Base-by-base conservation (phyloP, 2,329 filamentous ascomycete species). In the Furcasterigmium furcatum region DNA sequence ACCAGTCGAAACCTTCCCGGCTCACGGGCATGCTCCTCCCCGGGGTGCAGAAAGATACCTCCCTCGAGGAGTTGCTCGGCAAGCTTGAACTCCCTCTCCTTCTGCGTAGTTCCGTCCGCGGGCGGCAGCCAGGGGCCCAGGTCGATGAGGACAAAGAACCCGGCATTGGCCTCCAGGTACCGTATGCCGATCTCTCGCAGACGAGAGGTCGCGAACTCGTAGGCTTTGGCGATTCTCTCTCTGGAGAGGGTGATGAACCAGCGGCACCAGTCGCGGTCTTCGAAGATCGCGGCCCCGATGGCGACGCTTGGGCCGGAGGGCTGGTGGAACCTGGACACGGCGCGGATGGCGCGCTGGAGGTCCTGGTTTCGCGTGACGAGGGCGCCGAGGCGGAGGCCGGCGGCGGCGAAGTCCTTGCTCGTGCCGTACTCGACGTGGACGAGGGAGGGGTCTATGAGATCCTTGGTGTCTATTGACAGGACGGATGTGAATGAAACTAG, bases 111-210 rank as follows among this genome's bases (percentile, higher is more conserved):
- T 2, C 62, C 48, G 2, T 46, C 50, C 2, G 34, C 43, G 0
- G 54, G 22, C 8, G 65, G 58, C 29, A 79, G 54, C 46, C 66
- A 73, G 1, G 66, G 64, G 1, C 68, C 70, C 14, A 83, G 53
- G 54, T 82, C 68, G 3, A 78, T 57, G 66, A 72, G 82, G 3
- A 82, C 50, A 53, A 82, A 83, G 53, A 82, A 80, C 0, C 74
- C 78, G 0, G 78, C 78, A 49, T 80, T 81, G n/a, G 65, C 66
- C 62, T 60, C 60, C n/a, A 68, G 41, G 47, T 75, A 78, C 4
- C 61, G 52, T 4, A 82, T 68, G 2, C 67, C 65, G 8, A 72
- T 60, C 3, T 61, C 56, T 9, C 58, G 52, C 14, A 80, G 59
- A 5, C 58, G 61, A 1, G 51, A 38, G 0, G 65, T 70, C 2